These are phyloP conservation scores for Rhizoctonia solani DNA, from an alignment of 1,284 basidiomycete species.

Conservation along the genomic window DNA sequence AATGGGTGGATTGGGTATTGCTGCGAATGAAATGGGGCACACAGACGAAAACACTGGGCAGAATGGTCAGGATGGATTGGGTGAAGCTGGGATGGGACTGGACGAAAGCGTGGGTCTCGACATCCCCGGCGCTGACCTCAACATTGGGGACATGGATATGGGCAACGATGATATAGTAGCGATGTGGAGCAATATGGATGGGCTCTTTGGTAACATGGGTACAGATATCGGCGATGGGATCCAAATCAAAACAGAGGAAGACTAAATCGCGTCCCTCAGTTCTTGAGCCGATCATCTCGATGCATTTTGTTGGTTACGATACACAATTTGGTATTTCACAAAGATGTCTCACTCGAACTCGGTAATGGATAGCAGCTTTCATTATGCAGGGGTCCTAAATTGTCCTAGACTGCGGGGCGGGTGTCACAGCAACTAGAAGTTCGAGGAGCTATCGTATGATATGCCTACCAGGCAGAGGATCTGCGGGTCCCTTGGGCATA, in stretches of 20 bases:
- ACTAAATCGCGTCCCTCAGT: neutral
- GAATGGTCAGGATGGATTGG: neutral
- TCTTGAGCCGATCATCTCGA: constrained; percentile 4
- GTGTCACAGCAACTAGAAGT: neutral
- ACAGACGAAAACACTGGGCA: neutral
- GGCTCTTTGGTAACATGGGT: constrained; percentile 4
- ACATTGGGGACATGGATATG: constrained; percentile 1
- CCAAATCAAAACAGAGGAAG: constrained; percentile 28
- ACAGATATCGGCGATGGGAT: constrained; percentile 4
- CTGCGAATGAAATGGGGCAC: constrained; percentile 9
- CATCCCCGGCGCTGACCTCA: constrained; percentile 2
- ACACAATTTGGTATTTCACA: no score
- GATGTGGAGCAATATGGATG: constrained; percentile 12
- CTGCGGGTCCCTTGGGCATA: no score
- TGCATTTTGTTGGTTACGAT: neutral
- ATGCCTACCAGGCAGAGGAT: neutral
- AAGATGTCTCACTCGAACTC: no score
- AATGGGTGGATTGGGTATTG: constrained; percentile 23
- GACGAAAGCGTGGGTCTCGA: constrained; percentile 13
- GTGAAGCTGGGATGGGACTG: constrained; percentile 10
- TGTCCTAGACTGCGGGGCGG: neutral
- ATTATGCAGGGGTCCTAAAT: neutral
- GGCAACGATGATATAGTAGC: constrained; percentile 10
- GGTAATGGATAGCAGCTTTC: neutral
- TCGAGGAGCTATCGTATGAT: neutral